A percentile compares a stretch with the other conserved stretches of the same genome.
These are phyloP conservation scores for Aspergillus homomorphus DNA, from an alignment of 495 filamentous ascomycete species.

Conservation along the genomic window DNA sequence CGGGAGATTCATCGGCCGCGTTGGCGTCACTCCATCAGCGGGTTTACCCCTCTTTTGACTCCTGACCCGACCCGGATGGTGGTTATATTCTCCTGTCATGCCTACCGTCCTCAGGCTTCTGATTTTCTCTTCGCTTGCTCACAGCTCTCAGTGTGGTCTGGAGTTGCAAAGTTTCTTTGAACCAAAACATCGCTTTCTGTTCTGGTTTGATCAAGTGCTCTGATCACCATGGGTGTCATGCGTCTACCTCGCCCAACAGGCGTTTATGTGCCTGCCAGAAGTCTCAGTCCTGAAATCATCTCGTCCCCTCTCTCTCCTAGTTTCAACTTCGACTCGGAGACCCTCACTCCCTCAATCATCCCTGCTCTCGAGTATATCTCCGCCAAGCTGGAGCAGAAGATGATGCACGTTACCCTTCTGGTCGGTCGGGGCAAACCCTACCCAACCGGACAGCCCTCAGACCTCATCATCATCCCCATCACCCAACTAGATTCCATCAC, in stretches of 20 bases:
- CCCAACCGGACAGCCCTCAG: constrained; percentile 39
- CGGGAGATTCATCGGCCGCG: background rate
- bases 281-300: constrained; percentile 43
- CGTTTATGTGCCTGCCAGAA: constrained; percentile 39
- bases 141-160: constrained; percentile 1
- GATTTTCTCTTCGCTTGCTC: background rate
- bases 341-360: constrained; percentile 38
- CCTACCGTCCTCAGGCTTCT: background rate
- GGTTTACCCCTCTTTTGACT: constrained; percentile 10
- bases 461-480: constrained; percentile 47
- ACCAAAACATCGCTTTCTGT: background rate
- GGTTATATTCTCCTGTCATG: background rate
- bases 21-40: constrained; percentile 9
- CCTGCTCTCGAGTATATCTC: constrained; percentile 51
- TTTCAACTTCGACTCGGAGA: constrained; percentile 44
- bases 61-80: background rate
- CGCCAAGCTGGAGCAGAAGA: constrained; percentile 42
- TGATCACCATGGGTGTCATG: constrained; percentile 39
- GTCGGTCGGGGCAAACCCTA: constrained; percentile 47
- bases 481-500: constrained; percentile 36
- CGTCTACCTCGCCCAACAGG: constrained; percentile 42
- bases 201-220: background rate
- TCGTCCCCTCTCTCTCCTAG: constrained; percentile 43
- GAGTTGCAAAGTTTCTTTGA: background rate
- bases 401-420: constrained; percentile 47